phyloP scores from a whole-genome alignment of 2,329 filamentous ascomycete species.

The Atkinsonella texensis region DNA sequence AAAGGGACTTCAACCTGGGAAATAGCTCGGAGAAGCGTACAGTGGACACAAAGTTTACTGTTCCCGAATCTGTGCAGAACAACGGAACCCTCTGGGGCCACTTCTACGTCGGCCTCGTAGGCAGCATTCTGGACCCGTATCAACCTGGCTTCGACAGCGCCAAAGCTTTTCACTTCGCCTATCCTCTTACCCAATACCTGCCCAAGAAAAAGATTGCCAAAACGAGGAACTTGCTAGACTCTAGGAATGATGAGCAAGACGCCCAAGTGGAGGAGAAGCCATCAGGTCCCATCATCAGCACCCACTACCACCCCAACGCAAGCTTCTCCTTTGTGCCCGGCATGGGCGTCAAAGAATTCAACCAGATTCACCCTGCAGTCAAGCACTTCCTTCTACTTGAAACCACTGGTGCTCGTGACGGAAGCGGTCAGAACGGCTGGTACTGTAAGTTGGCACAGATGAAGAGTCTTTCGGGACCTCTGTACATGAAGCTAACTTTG shows the following conservation, averaged over 20 bases:
- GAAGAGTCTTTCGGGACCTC: not conserved
- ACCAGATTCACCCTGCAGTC: constrained; percentile 57
- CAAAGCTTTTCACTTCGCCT: constrained; percentile 71
- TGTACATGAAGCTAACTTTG: constrained; percentile 9
- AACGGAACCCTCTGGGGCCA: constrained; percentile 94
- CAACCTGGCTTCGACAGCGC: constrained; percentile 58
- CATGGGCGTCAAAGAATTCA: constrained; percentile 56
- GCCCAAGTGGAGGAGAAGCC: constrained; percentile 38
- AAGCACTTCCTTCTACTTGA: constrained; percentile 73
- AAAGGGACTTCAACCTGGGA: constrained; percentile 68
- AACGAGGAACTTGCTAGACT: constrained; percentile 73
- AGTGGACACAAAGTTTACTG: constrained; percentile 62
- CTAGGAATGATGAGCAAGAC: constrained; percentile 30
- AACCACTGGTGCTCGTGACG: constrained; percentile 67
- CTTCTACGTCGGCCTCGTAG: constrained; percentile 74
- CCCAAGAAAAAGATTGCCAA: constrained; percentile 84
- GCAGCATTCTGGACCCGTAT: constrained; percentile 64
- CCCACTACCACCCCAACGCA: constrained; percentile 92
- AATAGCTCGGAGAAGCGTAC: constrained; percentile 69
- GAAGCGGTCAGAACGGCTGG: constrained; percentile 78
- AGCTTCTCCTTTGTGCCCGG: constrained; percentile 80
- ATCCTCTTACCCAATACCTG: constrained; percentile 80
- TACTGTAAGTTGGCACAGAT: constrained; percentile 44
- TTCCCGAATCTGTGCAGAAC: constrained; percentile 71
- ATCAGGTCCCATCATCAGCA: constrained; percentile 59